phyloP scores from a whole-genome alignment of 257 asterid genomes.

The Jasminum sambac region DNA sequence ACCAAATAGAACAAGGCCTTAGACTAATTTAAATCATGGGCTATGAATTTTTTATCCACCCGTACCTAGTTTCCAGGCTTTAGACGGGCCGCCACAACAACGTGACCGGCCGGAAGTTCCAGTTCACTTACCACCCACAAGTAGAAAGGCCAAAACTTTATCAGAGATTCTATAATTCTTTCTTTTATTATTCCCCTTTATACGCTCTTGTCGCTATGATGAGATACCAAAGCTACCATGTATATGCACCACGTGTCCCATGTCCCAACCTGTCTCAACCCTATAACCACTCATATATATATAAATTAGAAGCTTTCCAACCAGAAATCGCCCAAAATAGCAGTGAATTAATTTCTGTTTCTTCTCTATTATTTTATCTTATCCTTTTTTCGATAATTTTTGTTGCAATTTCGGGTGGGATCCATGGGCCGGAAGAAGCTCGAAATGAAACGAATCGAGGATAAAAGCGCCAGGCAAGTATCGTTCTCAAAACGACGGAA shows the following conservation, averaged over 20 bases:
- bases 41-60: no score
- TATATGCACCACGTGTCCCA: no score
- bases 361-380: not conserved
- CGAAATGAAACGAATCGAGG: slow-evolving; percentile 51
- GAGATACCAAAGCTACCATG: no score
- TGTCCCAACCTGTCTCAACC: not conserved
- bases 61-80: not conserved
- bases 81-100: not conserved
- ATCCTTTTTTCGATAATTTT: not conserved
- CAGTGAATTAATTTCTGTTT: no score
- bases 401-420: not conserved
- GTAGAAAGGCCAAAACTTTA: not conserved
- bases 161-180: not conserved
- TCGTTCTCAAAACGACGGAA: slow-evolving; percentile 47
- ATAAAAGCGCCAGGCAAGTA: slow-evolving; percentile 44
- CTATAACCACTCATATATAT: not conserved
- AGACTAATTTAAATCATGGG: no score
- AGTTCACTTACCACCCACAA: not conserved
- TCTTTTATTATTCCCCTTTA: no score
- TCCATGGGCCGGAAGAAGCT: slow-evolving; percentile 48
- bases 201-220: not conserved
- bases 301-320: no score
- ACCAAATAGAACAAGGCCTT: no score
- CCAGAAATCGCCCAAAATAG: no score
- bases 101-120: not conserved